Evolutionary conservation across 129 eudicot genomes (phyloP).

Genomic region (Erigeron canadensis): DNA sequence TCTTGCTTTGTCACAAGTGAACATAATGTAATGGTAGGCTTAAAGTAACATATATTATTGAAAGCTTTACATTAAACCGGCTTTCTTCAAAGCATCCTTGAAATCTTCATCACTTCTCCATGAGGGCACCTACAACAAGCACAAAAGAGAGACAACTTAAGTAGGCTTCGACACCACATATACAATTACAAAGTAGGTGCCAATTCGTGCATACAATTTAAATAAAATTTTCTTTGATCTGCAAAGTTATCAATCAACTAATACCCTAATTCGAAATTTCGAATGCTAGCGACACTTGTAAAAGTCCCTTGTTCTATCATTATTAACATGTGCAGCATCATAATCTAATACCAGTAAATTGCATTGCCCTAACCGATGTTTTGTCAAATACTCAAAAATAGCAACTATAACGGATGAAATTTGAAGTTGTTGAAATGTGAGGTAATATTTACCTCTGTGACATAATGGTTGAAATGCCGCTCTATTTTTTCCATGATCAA

Average conservation of each 20-base stretch:
- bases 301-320: background rate
- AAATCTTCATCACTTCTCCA: conserved; percentile 59
- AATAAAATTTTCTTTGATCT: background rate
- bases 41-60: background rate
- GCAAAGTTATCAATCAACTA: background rate
- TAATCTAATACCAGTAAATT: background rate
- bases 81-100: conserved; percentile 60
- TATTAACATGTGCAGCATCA: background rate
- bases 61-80: conserved; percentile 49
- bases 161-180: background rate
- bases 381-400: no score
- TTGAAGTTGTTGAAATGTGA: background rate
- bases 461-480: conserved; percentile 50
- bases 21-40: background rate
- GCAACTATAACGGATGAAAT: background rate
- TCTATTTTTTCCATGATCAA: conserved; percentile 71
- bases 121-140: conserved; percentile 57
- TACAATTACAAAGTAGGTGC: background rate
- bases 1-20: background rate
- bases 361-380: background rate
- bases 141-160: background rate
- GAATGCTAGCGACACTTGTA: background rate
- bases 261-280: background rate
- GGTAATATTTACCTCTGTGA: conserved; percentile 50
- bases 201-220: no score